A percentile compares a stretch with the other conserved stretches of the same genome.
These are phyloP conservation scores for Musa balbisiana DNA, from an alignment of 202 grass and related monocot genomes.

Conservation along the genomic window DNA sequence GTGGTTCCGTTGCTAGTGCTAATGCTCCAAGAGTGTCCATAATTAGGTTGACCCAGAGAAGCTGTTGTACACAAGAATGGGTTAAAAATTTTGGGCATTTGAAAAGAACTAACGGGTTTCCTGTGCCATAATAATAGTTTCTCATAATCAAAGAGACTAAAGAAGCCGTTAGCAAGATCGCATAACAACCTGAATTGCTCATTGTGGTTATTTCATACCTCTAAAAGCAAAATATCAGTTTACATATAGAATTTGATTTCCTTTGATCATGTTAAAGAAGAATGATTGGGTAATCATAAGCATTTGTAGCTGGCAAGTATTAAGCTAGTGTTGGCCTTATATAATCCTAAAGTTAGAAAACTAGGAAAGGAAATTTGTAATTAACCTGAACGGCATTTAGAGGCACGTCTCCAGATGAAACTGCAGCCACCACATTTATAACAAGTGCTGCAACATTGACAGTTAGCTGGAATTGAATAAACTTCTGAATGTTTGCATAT, in stretches of 20 bases:
- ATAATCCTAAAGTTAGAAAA: neutral
- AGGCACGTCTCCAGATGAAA: slow-evolving; percentile 89
- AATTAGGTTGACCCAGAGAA: slow-evolving; percentile 98
- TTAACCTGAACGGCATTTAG: slow-evolving; percentile 91
- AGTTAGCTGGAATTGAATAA: slow-evolving; percentile 96
- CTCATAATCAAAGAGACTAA: neutral
- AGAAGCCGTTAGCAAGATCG: too few relatives aligned
- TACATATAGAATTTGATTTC: too few relatives aligned
- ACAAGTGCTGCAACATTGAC: slow-evolving; percentile 92
- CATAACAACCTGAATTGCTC: too few relatives aligned
- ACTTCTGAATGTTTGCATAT: slow-evolving; percentile 98
- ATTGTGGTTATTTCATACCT: too few relatives aligned
- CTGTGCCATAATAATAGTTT: neutral
- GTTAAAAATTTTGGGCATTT: slow-evolving; percentile 3
- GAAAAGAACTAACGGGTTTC: neutral
- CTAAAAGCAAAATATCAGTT: too few relatives aligned
- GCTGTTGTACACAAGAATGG: slow-evolving; percentile 37
- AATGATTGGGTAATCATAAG: too few relatives aligned
- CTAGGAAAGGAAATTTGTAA: too few relatives aligned
- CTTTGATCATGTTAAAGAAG: too few relatives aligned
- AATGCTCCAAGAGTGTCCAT: slow-evolving; percentile 96
- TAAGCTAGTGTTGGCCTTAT: too few relatives aligned
- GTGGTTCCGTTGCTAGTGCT: slow-evolving; percentile 88
- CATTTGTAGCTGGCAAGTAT: too few relatives aligned
- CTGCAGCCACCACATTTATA: slow-evolving; percentile 88